Evolutionary conservation across 1,139 yeast genomes (phyloP).

Genomic region (Geotrichum reessii): DNA sequence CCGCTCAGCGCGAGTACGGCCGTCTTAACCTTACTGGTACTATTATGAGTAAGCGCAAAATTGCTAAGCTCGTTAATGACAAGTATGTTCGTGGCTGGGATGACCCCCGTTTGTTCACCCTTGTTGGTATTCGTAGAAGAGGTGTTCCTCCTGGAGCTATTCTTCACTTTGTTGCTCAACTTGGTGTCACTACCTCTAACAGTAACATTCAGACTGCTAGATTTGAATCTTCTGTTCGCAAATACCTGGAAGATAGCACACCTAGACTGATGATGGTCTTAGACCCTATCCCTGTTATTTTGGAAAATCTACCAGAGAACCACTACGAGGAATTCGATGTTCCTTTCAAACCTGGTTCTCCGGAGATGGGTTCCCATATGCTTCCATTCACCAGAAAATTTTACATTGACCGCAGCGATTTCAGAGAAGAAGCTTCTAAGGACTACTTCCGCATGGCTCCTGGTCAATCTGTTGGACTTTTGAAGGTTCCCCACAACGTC

Average conservation of each 20-base stretch:
- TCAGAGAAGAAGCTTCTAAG: constrained; percentile 58
- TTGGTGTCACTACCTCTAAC: constrained; percentile 93
- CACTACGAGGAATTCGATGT: constrained; percentile 63
- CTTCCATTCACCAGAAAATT: constrained; percentile 72
- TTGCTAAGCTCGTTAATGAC: constrained; percentile 83
- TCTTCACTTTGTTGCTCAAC: constrained; percentile 82
- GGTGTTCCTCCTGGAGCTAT: constrained; percentile 99
- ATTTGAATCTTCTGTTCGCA: constrained; percentile 84
- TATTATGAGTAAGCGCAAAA: constrained; percentile 89
- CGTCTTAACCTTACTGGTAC: constrained; percentile 93
- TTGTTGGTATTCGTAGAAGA: constrained; percentile 92
- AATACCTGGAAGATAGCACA: constrained; percentile 80
- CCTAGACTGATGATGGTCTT: constrained; percentile 93
- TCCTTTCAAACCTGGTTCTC: constrained; percentile 84
- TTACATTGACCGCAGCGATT: constrained; percentile 83
- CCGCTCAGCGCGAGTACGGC: constrained; percentile 98
- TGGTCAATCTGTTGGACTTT: constrained; percentile 90
- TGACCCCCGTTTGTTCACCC: constrained; percentile 92
- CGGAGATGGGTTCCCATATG: constrained; percentile 66
- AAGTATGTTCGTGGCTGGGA: constrained; percentile 92
- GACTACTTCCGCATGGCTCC: constrained; percentile 88
- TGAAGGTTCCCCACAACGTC: constrained; percentile 82
- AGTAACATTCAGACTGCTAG: constrained; percentile 86
- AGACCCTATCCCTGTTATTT: constrained; percentile 76
- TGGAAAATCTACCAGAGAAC: constrained; percentile 77